Evolutionary conservation across 73 alveolate species (phyloP), one percentile per base, ranked within the genome.

Genomic region (Diophrys sp.): DNA sequence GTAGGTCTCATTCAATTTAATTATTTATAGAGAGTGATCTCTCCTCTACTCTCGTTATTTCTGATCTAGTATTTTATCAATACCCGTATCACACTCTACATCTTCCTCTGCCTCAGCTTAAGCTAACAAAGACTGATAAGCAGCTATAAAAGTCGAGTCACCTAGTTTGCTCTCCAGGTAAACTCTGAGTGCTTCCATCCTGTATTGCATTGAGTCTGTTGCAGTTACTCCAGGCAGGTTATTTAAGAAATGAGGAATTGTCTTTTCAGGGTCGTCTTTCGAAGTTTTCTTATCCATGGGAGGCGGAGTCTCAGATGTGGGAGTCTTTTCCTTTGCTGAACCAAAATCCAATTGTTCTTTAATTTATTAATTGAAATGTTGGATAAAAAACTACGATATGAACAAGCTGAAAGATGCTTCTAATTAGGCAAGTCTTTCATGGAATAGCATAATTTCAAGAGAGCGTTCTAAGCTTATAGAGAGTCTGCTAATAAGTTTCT

Each of bases 121-220:
- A 44, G 62, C 62, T 44, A 44, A 11, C 18, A 44, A 44, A 30
- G 77, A 78, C 80, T 82, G 67, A 54, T 93, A 93, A 11, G 95
- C 98, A 29, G 84, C 84, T 34, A 93, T 78, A 74, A 90, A 93
- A 23, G 56, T 54, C 33, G 55, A 84, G 30, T 81, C 92, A 24
- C 98, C 98, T 56, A 93, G 73, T 44, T 84, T 54, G 24, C 70
- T 32, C 75, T 93, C 98, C 32, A 93, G 78, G 76, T 90, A 93
- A 28, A 88, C 94, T 70, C 98, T 90, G 57, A 93, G 77, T 0
- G 95, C 89, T 80, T 93, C 98, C n/a, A 93, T 93, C 57, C 94
- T 87, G 70, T 85, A 91, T 27, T 90, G 80, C 34, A 86, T 87
- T 23, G 98, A 87, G 33, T 93, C 98, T 44, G 85, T 79, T 23